These are phyloP conservation scores for Pisolithus tinctorius DNA, from an alignment of 768 basidiomycete species.

Conservation along the genomic window DNA sequence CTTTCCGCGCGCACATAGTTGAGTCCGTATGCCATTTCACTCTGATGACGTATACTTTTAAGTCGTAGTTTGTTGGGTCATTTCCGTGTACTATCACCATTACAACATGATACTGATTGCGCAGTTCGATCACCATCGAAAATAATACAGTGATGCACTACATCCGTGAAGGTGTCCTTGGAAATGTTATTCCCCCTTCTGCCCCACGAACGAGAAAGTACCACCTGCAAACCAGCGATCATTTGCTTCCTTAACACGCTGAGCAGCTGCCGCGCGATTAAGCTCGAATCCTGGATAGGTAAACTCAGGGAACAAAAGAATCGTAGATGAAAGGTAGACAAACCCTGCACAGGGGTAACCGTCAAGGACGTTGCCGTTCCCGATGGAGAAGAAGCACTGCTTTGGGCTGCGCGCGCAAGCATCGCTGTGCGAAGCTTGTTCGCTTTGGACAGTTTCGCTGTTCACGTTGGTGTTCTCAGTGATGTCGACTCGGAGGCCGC, in stretches of 20 bases:
- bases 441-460: slow-evolving; percentile 93
- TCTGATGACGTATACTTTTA: not conserved
- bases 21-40: not conserved
- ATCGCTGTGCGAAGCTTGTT: slow-evolving; percentile 88
- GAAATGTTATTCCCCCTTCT: slow-evolving; percentile 34
- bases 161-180: not conserved
- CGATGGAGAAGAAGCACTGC: slow-evolving; percentile 41
- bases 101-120: not conserved
- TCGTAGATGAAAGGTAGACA: slow-evolving; percentile 9
- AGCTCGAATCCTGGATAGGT: slow-evolving; percentile 73
- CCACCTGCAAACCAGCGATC: slow-evolving; percentile 93
- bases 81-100: too few species aligned
- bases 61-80: not conserved
- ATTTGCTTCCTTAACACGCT: slow-evolving; percentile 91
- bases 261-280: slow-evolving; percentile 81
- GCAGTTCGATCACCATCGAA: not conserved
- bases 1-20: too few species aligned
- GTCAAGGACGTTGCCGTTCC: slow-evolving; percentile 89
- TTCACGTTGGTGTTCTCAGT: not conserved
- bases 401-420: slow-evolving; percentile 67
- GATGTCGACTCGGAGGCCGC: not conserved
- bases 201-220: slow-evolving; percentile 72
- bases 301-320: slow-evolving; percentile 3
- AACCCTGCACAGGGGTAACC: slow-evolving; percentile 94
- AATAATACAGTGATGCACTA: not conserved